A percentile compares a stretch with the other conserved stretches of the same genome.
These are phyloP conservation scores for Verticillium longisporum DNA, from an alignment of 2,329 filamentous ascomycete species.

Conservation along the genomic window DNA sequence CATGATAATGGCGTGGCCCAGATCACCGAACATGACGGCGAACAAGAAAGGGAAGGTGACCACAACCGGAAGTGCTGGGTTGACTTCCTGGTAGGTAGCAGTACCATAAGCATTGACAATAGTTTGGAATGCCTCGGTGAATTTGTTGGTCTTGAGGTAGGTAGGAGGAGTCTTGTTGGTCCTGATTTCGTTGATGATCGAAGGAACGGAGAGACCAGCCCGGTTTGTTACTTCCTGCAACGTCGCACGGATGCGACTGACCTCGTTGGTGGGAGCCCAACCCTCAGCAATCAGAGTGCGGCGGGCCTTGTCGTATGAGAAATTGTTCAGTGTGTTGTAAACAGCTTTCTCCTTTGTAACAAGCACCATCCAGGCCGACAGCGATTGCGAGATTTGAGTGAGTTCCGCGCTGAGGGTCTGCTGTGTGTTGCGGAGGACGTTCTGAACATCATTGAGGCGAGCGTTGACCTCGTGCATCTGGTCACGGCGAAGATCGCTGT, in stretches of 20 bases:
- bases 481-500: slow-evolving; percentile 87
- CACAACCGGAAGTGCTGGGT: slow-evolving; percentile 89
- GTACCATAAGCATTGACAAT: slow-evolving; percentile 99
- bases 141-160: slow-evolving; percentile 97
- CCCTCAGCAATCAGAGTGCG: slow-evolving; percentile 97
- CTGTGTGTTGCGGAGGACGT: slow-evolving; percentile 91
- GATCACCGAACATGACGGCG: slow-evolving; percentile 99
- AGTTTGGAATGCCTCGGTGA: slow-evolving; percentile 96
- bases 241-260: slow-evolving; percentile 84
- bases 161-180: slow-evolving; percentile 97
- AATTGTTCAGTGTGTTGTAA: slow-evolving; percentile 90
- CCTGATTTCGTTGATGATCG: slow-evolving; percentile 95
- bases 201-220: slow-evolving; percentile 92
- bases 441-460: slow-evolving; percentile 82
- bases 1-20: slow-evolving; percentile 91
- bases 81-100: slow-evolving; percentile 94
- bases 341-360: slow-evolving; percentile 98
- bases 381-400: slow-evolving; percentile 82
- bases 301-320: slow-evolving; percentile 91
- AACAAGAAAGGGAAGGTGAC: slow-evolving; percentile 99
- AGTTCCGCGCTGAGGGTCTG: slow-evolving; percentile 88
- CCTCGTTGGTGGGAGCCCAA: slow-evolving; percentile 90
- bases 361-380: slow-evolving; percentile 96
- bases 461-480: slow-evolving; percentile 98
- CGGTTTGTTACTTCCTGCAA: slow-evolving; percentile 95